Evolutionary conservation across 768 basidiomycete genomes (phyloP).

Genomic region (Russula vinacea): DNA sequence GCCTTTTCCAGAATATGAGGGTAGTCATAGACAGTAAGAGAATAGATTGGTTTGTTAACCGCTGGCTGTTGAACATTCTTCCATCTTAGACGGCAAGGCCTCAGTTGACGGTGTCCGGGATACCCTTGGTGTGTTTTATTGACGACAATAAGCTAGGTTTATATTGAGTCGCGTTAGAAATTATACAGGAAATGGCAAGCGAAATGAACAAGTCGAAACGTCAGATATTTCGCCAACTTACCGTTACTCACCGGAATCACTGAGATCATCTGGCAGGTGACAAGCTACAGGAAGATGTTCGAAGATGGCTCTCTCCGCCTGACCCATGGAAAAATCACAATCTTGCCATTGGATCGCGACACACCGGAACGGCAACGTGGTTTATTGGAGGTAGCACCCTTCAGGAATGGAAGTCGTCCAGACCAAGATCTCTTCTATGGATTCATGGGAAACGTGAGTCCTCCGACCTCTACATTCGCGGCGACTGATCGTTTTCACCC

Average conservation of each 20-base stretch:
- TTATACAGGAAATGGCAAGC: neutral
- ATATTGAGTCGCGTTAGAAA: no score
- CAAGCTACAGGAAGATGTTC: neutral
- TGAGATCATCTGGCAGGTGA: neutral
- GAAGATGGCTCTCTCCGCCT: constrained; percentile 5
- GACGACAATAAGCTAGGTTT: neutral
- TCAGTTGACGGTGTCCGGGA: neutral
- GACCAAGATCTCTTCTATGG: neutral
- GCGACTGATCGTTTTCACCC: neutral
- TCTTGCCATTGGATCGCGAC: neutral
- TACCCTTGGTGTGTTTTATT: neutral
- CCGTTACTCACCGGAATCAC: neutral
- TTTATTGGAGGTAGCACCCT: neutral
- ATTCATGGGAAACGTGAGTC: neutral
- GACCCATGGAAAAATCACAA: constrained; percentile 7
- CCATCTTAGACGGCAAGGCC: neutral
- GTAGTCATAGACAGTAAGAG: neutral
- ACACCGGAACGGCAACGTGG: neutral
- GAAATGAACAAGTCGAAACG: neutral
- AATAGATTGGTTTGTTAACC: neutral
- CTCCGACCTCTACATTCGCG: no score
- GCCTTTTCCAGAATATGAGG: constrained; percentile 4
- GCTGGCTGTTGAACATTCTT: neutral
- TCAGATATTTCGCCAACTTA: neutral
- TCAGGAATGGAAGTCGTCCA: neutral